Conservation (phyloP, 1,284 basidiomycete genomes). For the Cryptococcus maquisensis region DNA sequence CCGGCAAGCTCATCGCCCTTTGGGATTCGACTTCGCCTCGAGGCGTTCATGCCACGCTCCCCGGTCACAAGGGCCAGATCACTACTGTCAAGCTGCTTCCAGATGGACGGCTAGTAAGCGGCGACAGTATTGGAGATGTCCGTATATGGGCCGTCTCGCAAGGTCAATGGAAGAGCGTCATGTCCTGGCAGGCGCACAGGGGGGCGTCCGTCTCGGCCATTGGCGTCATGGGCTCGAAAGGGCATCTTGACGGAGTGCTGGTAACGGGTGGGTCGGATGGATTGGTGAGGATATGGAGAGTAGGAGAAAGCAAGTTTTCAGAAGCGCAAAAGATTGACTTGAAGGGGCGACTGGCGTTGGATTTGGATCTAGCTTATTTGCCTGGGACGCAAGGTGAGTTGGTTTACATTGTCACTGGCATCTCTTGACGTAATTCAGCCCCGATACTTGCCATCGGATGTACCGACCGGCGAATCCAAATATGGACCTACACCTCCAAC, state of each 20-base stretch:
- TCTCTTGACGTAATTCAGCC: constrained; percentile 50
- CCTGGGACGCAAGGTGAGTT: constrained; percentile 62
- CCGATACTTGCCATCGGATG: constrained; percentile 68
- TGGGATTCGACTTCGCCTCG: constrained; percentile 62
- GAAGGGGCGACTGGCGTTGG: constrained; percentile 68
- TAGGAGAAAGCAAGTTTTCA: constrained; percentile 10
- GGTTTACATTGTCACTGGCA: neutral
- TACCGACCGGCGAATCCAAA: constrained; percentile 69
- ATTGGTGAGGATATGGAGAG: constrained; percentile 65
- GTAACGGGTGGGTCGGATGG: constrained; percentile 78
- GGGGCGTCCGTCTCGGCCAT: constrained; percentile 64
- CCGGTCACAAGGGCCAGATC: constrained; percentile 68
- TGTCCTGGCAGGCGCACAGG: constrained; percentile 58
- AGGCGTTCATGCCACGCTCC: constrained; percentile 65
- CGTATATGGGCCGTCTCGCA: constrained; percentile 38
- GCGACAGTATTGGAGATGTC: constrained; percentile 65
- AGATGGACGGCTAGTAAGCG: constrained; percentile 56
- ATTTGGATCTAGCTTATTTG: constrained; percentile 61
- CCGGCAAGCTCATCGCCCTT: constrained; percentile 68
- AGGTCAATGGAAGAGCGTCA: constrained; percentile 5
- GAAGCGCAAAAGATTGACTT: constrained; percentile 59
- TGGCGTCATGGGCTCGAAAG: constrained; percentile 44
- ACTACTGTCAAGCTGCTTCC: constrained; percentile 66
- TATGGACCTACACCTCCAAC: constrained; percentile 66
- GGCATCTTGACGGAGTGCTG: constrained; percentile 47